These are phyloP conservation scores for Euptelea pleiosperma DNA, from an alignment of 164 flowering plant species.

Conservation along the genomic window DNA sequence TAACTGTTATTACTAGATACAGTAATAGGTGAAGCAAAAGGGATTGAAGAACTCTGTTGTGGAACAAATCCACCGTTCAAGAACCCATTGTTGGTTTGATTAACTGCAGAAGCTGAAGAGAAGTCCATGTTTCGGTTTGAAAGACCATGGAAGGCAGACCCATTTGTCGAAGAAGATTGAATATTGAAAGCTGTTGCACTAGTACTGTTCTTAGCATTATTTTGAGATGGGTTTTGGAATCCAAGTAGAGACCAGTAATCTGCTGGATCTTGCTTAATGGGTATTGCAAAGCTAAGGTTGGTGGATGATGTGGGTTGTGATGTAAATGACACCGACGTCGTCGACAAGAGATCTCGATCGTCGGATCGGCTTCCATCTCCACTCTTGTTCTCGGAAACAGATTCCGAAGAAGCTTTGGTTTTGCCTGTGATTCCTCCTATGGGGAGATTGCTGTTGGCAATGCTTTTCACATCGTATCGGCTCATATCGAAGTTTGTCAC, in stretches of 20 bases:
- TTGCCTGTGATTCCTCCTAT: slow-evolving; percentile 51
- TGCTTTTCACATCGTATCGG: slow-evolving; percentile 74
- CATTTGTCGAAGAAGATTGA: slow-evolving; percentile 11
- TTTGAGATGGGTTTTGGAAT: slow-evolving; percentile 21
- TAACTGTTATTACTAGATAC: slow-evolving; percentile 19
- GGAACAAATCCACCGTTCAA: slow-evolving; percentile 22
- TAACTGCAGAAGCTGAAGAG: slow-evolving; percentile 12
- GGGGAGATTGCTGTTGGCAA: slow-evolving; percentile 67
- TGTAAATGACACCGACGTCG: slow-evolving; percentile 23
- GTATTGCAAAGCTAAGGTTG: slow-evolving; percentile 31
- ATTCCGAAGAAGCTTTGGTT: slow-evolving; percentile 40
- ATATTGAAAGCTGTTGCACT: slow-evolving; percentile 7
- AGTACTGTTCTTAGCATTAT: slow-evolving; percentile 15
- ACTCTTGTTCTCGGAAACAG: slow-evolving; percentile 34
- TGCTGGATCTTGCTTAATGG: slow-evolving; percentile 24
- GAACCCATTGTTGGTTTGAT: slow-evolving; percentile 20
- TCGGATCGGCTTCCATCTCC: slow-evolving; percentile 16
- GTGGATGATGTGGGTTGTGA: slow-evolving; percentile 25
- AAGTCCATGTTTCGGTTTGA: slow-evolving; percentile 25
- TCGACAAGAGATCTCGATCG: slow-evolving; percentile 18
- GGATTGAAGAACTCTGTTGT: slow-evolving; percentile 21
- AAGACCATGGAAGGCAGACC: slow-evolving; percentile 10
- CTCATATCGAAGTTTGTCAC: slow-evolving; percentile 87
- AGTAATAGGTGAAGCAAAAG: slow-evolving; percentile 26
- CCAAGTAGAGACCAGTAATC: slow-evolving; percentile 28